Percentiles rank a stretch among this genome's conserved stretches.
Evolutionary conservation across 345 rosid species (phyloP).

Genomic region (Angophora floribunda): DNA sequence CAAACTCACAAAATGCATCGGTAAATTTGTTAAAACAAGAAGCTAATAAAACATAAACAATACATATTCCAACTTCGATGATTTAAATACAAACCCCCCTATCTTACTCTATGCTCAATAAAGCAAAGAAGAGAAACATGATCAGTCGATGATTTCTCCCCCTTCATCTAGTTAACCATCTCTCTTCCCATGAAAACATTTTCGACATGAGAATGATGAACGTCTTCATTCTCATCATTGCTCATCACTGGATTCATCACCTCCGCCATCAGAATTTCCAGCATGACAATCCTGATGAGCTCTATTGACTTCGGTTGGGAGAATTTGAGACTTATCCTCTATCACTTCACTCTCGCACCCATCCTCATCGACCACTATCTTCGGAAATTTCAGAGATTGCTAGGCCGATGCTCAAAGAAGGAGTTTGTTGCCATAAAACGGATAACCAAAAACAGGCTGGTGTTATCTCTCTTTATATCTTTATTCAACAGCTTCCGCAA

Average conservation of each 20-base stretch:
- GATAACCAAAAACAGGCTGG: constrained; percentile 50
- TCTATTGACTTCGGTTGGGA: constrained; percentile 2
- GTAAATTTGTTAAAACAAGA: background rate
- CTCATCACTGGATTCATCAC: background rate
- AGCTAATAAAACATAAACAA: background rate
- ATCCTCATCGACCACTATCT: constrained; percentile 38
- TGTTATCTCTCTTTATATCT: constrained; percentile 64
- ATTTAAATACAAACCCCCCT: background rate
- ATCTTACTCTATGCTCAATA: background rate
- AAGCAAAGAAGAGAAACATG: background rate
- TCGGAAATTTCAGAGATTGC: constrained; percentile 50
- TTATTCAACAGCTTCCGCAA: constrained; percentile 68
- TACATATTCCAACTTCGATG: background rate
- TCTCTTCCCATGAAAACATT: background rate
- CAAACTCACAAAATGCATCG: background rate
- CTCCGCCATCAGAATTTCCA: background rate
- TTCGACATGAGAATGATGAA: background rate
- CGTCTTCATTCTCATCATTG: background rate
- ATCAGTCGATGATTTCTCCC: constrained; percentile 49
- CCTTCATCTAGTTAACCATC: constrained; percentile 19
- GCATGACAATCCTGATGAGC: background rate
- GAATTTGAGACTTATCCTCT: constrained; percentile 9
- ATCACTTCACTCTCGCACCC: constrained; percentile 13
- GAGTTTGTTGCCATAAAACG: constrained; percentile 68
- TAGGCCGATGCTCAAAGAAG: constrained; percentile 53